These are phyloP conservation scores for Neckera pumila DNA, from an alignment of 225 moss, liverwort and hornwort genomes.

Conservation along the genomic window DNA sequence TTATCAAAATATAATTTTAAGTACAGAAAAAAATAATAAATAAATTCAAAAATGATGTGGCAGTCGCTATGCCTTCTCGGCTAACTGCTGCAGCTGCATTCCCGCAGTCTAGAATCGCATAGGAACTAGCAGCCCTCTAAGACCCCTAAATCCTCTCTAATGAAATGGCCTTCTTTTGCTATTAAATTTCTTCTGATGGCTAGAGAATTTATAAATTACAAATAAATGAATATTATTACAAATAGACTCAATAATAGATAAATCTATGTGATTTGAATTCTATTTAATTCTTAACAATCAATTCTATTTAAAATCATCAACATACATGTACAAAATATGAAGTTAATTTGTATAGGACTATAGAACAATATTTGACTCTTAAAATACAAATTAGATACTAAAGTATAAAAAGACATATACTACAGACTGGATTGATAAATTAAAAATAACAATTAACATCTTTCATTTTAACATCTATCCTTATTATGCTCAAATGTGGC, in stretches of 20 bases:
- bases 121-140: too few relatives aligned
- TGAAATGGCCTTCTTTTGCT: too few relatives aligned
- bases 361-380: fast-evolving
- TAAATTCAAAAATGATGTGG: too few relatives aligned
- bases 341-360: too few relatives aligned
- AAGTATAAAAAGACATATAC: background rate
- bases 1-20: too few relatives aligned
- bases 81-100: too few relatives aligned
- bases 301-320: background rate
- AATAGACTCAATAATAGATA: background rate
- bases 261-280: fast-evolving
- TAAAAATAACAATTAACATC: background rate
- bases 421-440: background rate
- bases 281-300: too few relatives aligned
- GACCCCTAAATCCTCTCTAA: too few relatives aligned
- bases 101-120: too few relatives aligned
- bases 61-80: too few relatives aligned
- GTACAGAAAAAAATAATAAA: too few relatives aligned
- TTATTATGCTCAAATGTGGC: background rate
- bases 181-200: too few relatives aligned
- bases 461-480: background rate
- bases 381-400: background rate
- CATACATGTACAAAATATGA: background rate
- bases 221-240: fast-evolving
- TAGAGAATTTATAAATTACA: background rate